Evolutionary conservation across 257 asterid species (phyloP).

Genomic region (Catharanthus roseus): DNA sequence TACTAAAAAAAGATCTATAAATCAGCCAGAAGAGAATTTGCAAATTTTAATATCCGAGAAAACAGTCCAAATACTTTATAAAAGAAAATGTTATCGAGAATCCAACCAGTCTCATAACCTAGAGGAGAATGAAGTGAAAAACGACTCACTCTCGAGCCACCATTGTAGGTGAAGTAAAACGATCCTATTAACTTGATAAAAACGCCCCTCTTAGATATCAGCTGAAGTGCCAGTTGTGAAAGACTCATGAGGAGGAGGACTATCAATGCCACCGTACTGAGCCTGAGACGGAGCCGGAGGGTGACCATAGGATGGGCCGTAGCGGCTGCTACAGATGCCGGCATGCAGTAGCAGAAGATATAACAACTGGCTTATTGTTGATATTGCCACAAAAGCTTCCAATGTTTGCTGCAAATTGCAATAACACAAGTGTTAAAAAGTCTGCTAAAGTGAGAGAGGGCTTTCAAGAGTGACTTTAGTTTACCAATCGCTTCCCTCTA

Average conservation of each 20-base stretch:
- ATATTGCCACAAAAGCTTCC: slow-evolving; percentile 59
- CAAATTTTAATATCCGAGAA: no score
- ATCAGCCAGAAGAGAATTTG: no score
- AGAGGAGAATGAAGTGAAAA: no score
- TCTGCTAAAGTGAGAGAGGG: neutral
- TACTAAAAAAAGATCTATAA: no score
- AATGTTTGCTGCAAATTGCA: slow-evolving; percentile 63
- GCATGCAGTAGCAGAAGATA: slow-evolving; percentile 58
- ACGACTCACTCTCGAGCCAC: neutral
- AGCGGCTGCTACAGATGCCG: slow-evolving; percentile 39
- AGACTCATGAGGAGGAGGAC: neutral
- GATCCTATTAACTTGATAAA: no score
- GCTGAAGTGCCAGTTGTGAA: neutral
- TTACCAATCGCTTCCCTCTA: slow-evolving; percentile 72
- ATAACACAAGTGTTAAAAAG: neutral
- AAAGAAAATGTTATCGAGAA: no score
- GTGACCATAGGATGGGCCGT: slow-evolving; percentile 31
- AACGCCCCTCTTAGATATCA: neutral
- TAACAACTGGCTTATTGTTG: slow-evolving; percentile 51
- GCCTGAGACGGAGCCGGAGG: slow-evolving; percentile 9
- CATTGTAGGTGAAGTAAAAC: no score
- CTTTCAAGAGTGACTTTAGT: neutral
- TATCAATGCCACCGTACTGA: slow-evolving; percentile 7
- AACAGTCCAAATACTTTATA: no score
- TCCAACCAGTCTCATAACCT: no score